Base-by-base conservation (phyloP, 1,284 basidiomycete genomes). In the Mycocalia duriaeana region DNA sequence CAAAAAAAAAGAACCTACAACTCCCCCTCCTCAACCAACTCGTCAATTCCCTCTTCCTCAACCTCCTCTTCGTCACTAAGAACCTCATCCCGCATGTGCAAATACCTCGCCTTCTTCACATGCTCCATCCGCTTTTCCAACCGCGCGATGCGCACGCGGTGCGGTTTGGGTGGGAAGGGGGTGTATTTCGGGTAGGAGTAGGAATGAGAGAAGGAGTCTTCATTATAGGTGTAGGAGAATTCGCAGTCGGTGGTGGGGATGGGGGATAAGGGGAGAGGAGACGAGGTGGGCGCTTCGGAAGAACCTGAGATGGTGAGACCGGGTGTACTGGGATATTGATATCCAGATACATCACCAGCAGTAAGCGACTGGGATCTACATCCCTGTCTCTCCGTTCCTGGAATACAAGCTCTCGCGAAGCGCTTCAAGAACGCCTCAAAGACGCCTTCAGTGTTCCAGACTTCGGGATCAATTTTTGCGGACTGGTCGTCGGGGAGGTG, bases 51-150 rank as follows among this genome's bases (percentile, higher is more conserved):
- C 31, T 49, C 51, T 7, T 55, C 48, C 42, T 54, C 55, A 5
- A 53, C 48, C n/a, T 54, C 57, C 34, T 62, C 57, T 35, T 57
- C 57, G 3, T 53, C 57, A 9, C 52, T 49, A 24, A 31, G 37
- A 22, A 51, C 53, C 11, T 64, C 62, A 42, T 59, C 60, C 36
- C 46, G 40, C 7, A 37, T 57, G 41, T 57, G 59, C 47, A 63
- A 50, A 57, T 58, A 66, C n/a, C 53, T 56, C 42, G 55, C 58
- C 46, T 57, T 62, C 55, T 62, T 63, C 41, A 56, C 53, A 52
- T 54, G 62, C 38, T 61, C 62, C 51, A 70, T 55, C 48, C 59
- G 47, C 46, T 58, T 65, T 54, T 62, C 58, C 28, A 66, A 47
- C 40, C 65, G 58, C 38, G 62, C 58, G n/a, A 68, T 54, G 24